Percentiles rank a stretch among this genome's conserved stretches.
Conservation (phyloP, 805 yeast genomes). For the Kregervanrija delftensis region DNA sequence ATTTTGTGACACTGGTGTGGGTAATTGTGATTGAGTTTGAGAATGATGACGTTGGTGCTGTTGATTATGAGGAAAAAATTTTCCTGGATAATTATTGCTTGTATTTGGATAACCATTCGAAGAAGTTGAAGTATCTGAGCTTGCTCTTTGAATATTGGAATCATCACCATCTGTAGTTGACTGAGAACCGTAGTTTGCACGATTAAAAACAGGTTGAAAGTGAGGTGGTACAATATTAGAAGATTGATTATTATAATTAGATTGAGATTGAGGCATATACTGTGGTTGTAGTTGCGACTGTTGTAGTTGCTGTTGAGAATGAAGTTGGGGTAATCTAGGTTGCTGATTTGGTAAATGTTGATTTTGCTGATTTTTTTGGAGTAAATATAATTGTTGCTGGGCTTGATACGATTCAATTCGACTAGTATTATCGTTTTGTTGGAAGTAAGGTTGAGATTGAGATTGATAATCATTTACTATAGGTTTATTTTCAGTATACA, state of each 20-base stretch:
- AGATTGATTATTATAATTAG: not conserved
- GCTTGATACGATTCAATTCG: conserved; percentile 7
- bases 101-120: conserved; percentile 15
- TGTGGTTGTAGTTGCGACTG: conserved; percentile 11
- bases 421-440: not conserved
- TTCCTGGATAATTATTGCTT: conserved; percentile 1
- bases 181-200: conserved; percentile 15
- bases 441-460: conserved; percentile 7
- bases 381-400: conserved; percentile 8
- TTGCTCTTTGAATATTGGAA: conserved; percentile 16
- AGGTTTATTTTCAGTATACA: not conserved
- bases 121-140: conserved; percentile 24
- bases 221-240: not conserved
- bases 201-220: not conserved
- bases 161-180: conserved; percentile 26
- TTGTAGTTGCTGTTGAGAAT: conserved; percentile 6
- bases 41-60: conserved; percentile 18
- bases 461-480: not conserved
- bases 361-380: conserved; percentile 15
- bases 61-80: conserved; percentile 14
- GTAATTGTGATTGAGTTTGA: conserved; percentile 6
- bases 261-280: conserved; percentile 4
- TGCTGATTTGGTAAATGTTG: conserved; percentile 9
- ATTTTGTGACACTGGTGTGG: conserved; percentile 16
- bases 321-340: conserved; percentile 12